These are phyloP conservation scores for Chlorencoelia australis DNA, from an alignment of 2,329 filamentous ascomycete species.

Conservation along the genomic window DNA sequence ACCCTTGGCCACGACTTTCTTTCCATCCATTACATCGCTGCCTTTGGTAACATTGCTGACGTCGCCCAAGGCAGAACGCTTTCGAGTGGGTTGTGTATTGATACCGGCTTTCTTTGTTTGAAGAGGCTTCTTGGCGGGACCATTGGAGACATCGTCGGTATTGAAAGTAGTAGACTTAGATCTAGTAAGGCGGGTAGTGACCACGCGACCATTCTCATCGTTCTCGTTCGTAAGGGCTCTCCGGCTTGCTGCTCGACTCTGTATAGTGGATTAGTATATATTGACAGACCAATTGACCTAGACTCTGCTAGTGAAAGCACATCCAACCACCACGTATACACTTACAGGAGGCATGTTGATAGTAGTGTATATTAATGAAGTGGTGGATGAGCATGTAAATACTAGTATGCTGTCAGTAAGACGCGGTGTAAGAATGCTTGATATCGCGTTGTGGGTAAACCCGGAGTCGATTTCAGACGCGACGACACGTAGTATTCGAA, in stretches of 20 bases:
- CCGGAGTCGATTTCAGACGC: background rate
- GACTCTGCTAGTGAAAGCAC: background rate
- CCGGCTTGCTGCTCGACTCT: conserved; percentile 60
- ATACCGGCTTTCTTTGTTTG: conserved; percentile 60
- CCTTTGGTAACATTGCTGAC: conserved; percentile 90
- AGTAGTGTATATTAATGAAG: conserved; percentile 11
- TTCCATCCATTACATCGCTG: conserved; percentile 53
- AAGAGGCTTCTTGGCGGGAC: conserved; percentile 48
- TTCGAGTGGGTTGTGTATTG: conserved; percentile 46
- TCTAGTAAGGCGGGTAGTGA: conserved; percentile 77
- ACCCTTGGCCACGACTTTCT: conserved; percentile 61
- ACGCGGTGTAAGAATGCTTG: conserved; percentile 19
- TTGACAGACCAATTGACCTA: conserved; percentile 1
- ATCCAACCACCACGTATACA: conserved; percentile 18
- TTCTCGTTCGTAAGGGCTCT: conserved; percentile 84
- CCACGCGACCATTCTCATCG: conserved; percentile 66
- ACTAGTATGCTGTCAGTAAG: conserved; percentile 19
- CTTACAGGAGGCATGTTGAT: conserved; percentile 46
- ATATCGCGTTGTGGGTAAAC: conserved; percentile 16
- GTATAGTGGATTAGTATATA: conserved; percentile 29
- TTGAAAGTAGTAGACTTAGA: conserved; percentile 74
- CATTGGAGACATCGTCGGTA: conserved; percentile 46
- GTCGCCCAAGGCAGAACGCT: conserved; percentile 80
- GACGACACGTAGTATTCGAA: background rate
- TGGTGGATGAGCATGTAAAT: conserved; percentile 5